A percentile compares a stretch with the other conserved stretches of the same genome.
These are phyloP conservation scores for Radiomyces spectabilis DNA, from an alignment of 192 early-diverging fungal genomes.

Conservation along the genomic window DNA sequence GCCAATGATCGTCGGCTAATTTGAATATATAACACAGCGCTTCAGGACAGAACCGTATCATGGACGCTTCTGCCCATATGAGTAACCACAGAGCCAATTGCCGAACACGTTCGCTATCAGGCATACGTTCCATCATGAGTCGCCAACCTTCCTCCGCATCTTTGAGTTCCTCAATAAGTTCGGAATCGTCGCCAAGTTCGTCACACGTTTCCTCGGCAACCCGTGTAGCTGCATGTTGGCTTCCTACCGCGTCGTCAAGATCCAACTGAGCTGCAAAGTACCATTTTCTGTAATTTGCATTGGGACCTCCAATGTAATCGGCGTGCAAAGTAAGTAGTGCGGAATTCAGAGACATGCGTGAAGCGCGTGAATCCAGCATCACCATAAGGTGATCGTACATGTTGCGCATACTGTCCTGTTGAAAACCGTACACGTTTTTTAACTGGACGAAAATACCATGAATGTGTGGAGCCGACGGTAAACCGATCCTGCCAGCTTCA, in stretches of 20 bases:
- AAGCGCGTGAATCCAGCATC: slow-evolving; percentile 73
- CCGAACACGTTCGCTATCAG: slow-evolving; percentile 58
- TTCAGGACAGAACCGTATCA: slow-evolving; percentile 67
- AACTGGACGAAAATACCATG: slow-evolving; percentile 66
- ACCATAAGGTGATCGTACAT: slow-evolving; percentile 71
- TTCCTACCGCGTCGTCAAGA: slow-evolving; percentile 40
- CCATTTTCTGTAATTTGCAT: slow-evolving; percentile 83
- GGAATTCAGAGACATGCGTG: slow-evolving; percentile 65
- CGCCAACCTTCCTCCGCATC: slow-evolving; percentile 58
- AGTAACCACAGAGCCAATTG: slow-evolving; percentile 71
- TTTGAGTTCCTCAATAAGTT: slow-evolving; percentile 16
- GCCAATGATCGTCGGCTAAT: slow-evolving; percentile 56
- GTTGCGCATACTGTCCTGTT: slow-evolving; percentile 71
- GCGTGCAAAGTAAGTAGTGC: slow-evolving; percentile 70
- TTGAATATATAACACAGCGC: slow-evolving; percentile 77
- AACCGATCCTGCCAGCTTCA: slow-evolving; percentile 53
- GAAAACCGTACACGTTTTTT: slow-evolving; percentile 67
- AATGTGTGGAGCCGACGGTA: slow-evolving; percentile 57
- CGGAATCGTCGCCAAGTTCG: background rate
- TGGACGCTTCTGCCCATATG: slow-evolving; percentile 75
- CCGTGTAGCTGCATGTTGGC: slow-evolving; percentile 13
- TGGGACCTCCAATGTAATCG: slow-evolving; percentile 74
- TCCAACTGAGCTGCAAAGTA: slow-evolving; percentile 73
- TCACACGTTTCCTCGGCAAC: slow-evolving; percentile 2
- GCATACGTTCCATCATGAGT: slow-evolving; percentile 60